Evolutionary conservation across 2,329 filamentous ascomycete species (phyloP), one percentile per base, ranked within the genome.

Genomic region (Fusarium caatingaense): DNA sequence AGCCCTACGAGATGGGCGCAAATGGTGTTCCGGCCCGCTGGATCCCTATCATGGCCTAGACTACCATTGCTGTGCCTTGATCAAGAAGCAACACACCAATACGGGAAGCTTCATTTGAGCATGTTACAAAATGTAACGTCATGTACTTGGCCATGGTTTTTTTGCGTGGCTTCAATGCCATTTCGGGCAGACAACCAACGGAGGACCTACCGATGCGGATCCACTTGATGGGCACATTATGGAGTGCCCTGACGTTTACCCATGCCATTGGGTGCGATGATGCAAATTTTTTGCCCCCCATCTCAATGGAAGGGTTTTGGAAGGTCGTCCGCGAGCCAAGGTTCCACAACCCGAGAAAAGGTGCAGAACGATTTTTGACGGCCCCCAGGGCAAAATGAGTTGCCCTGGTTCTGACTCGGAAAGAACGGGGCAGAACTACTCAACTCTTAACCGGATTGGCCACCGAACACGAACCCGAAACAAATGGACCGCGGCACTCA

Each of bases 1-100:
- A 83, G 73, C 81, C 84, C 13, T 90, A 90, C 78, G 84, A 85
- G 64, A 83, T 90, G 64, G 83, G 86, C 40, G 72, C 83, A 37
- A 85, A 89, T 64, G 89, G 89, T 28, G 84, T 91, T 34, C 89
- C 89, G 21, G 80, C 83, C 21, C 82, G 89, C 72, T 91, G 88
- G 88, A 81, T 88, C 63, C 77, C 85, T 18, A 60, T 77, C 55
- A 72, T 58, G 50, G 70, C 55, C 68, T 81, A 45, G 73, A 47
- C 21, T 37, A 21, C n/a, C 23, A 20, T 41, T 47, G 55, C 44
- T 66, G 60, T 56, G 54, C 51, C 56, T 54, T 20, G 45, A 45
- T 34, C n/a, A 25, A 57, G 25, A 53, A 30, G 47, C 32, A 23
- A 53, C 48, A 46, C 32, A 50, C 30, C 55, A 66, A 59, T 42